These are phyloP conservation scores for Immersiporthe knoxdaviesiana DNA, from an alignment of 2,329 filamentous ascomycete species.

Conservation along the genomic window DNA sequence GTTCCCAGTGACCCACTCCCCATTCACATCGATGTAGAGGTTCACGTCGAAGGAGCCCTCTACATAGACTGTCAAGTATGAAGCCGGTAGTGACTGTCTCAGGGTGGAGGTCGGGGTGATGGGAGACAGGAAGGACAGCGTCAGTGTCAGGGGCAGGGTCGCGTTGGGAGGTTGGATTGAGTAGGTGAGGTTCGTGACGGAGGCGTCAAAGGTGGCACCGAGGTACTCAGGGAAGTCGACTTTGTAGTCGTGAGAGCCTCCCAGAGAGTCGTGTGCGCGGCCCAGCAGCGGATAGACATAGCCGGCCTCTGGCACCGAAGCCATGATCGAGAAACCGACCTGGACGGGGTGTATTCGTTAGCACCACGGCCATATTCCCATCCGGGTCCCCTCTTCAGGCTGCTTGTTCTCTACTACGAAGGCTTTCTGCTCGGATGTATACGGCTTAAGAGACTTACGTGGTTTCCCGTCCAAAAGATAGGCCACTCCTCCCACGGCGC, in stretches of 20 bases:
- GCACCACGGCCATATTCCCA: not conserved
- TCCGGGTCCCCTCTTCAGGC: not conserved
- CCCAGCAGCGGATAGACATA: slow-evolving; percentile 56
- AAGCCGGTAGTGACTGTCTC: slow-evolving; percentile 79
- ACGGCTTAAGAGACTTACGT: slow-evolving; percentile 31
- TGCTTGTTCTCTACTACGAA: not conserved
- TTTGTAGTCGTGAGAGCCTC: slow-evolving; percentile 40
- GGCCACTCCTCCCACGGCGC: slow-evolving; percentile 84
- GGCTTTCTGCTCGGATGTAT: not conserved
- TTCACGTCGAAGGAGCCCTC: slow-evolving; percentile 67
- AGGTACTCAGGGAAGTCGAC: slow-evolving; percentile 48
- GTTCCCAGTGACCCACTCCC: slow-evolving; percentile 82
- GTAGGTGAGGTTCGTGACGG: slow-evolving; percentile 55
- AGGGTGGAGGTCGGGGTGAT: slow-evolving; percentile 81
- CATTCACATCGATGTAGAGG: slow-evolving; percentile 70
- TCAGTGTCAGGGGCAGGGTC: slow-evolving; percentile 42
- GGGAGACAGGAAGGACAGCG: slow-evolving; percentile 68
- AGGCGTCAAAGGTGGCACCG: slow-evolving; percentile 53
- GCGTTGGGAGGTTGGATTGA: slow-evolving; percentile 40
- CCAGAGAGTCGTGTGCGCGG: slow-evolving; percentile 53
- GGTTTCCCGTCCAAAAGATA: slow-evolving; percentile 53
- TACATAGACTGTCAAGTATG: slow-evolving; percentile 74
- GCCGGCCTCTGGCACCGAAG: slow-evolving; percentile 45
- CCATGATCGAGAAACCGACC: slow-evolving; percentile 56
- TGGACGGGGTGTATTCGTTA: slow-evolving; percentile 30